phyloP scores from a whole-genome alignment of 805 yeast genomes.

The Candida hispaniensis region DNA sequence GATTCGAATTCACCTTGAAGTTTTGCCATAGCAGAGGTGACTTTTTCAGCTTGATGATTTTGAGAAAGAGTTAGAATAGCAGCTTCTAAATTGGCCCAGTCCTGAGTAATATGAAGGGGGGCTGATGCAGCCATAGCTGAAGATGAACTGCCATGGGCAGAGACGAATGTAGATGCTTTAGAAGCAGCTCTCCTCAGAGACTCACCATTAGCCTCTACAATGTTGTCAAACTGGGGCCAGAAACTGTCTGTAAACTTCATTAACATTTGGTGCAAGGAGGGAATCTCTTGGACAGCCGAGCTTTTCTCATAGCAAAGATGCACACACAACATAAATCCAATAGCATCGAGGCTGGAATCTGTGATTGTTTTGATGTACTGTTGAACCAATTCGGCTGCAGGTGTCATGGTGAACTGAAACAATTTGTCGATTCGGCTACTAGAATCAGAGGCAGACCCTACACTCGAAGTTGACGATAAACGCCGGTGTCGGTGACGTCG shows the following conservation, averaged over 20 bases:
- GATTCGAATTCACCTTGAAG: constrained; percentile 73
- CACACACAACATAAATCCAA: constrained; percentile 67
- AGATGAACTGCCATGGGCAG: constrained; percentile 32
- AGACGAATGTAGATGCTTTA: constrained; percentile 25
- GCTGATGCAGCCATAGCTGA: constrained; percentile 28
- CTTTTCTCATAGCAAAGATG: constrained; percentile 57
- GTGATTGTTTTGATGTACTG: constrained; percentile 36
- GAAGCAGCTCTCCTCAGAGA: constrained; percentile 46
- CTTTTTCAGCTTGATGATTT: constrained; percentile 49
- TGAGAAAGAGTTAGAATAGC: constrained; percentile 52
- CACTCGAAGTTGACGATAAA: constrained; percentile 1
- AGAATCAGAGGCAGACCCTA: constrained; percentile 13
- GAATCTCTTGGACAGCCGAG: constrained; percentile 56
- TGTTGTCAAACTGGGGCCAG: constrained; percentile 79
- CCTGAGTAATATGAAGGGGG: constrained; percentile 52
- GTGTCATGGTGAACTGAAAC: constrained; percentile 41
- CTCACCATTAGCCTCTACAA: constrained; percentile 69
- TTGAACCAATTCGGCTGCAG: constrained; percentile 42
- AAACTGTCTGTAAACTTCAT: constrained; percentile 52
- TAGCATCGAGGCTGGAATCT: constrained; percentile 46
- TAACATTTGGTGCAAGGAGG: constrained; percentile 60
- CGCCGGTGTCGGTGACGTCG: constrained; percentile 29
- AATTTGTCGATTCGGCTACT: constrained; percentile 21
- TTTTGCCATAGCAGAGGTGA: constrained; percentile 56
- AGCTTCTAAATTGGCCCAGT: constrained; percentile 59